These are phyloP conservation scores for Sphagnum magellanicum DNA, from an alignment of 228 moss, liverwort and hornwort species.

Conservation along the genomic window DNA sequence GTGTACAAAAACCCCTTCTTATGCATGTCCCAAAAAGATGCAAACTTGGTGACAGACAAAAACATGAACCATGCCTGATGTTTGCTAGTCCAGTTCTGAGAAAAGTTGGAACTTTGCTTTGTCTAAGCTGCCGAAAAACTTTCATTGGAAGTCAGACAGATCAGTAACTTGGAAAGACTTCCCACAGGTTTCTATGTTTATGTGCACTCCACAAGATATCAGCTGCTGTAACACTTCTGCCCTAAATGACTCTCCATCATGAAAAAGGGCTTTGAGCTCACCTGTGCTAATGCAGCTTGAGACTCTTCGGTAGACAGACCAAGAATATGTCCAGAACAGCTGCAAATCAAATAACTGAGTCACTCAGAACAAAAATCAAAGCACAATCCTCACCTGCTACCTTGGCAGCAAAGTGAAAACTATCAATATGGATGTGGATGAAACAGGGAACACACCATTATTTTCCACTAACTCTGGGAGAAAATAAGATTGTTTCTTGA, in stretches of 20 bases:
- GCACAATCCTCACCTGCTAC: neutral
- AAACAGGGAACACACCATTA: neutral
- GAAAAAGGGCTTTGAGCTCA: constrained; percentile 2
- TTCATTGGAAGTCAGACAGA: too few relatives aligned
- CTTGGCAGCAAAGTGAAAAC: too few relatives aligned
- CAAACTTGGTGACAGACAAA: neutral
- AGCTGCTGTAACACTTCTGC: neutral
- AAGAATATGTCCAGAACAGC: constrained; percentile 30
- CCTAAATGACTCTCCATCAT: neutral
- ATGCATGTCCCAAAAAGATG: neutral
- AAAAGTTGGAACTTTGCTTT: too few relatives aligned
- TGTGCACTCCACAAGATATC: neutral
- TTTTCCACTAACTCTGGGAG: too few relatives aligned
- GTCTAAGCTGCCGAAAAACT: too few relatives aligned
- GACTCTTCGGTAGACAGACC: constrained; percentile 28
- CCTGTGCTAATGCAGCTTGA: constrained; percentile 35
- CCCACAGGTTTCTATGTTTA: too few relatives aligned
- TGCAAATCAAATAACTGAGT: constrained; percentile 13
- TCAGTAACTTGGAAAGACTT: too few relatives aligned
- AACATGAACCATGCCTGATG: neutral
- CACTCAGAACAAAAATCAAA: neutral
- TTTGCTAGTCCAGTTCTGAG: neutral
- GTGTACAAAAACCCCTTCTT: too few relatives aligned
- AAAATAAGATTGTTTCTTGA: neutral
- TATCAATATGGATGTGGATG: neutral